Evolutionary conservation across 129 eudicot genomes (phyloP).

Genomic region (Flaveria bidentis): DNA sequence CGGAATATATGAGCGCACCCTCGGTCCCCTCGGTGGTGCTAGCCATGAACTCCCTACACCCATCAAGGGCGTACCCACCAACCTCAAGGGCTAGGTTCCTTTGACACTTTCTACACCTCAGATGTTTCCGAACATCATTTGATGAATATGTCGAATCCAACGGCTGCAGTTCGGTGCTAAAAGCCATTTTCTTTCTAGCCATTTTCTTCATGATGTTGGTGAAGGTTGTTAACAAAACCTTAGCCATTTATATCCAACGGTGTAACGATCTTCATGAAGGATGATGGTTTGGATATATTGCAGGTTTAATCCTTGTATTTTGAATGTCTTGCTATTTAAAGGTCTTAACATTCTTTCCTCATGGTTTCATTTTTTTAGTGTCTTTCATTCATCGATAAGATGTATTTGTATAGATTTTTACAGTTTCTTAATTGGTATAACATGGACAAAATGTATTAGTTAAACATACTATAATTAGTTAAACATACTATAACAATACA

Average conservation of each 20-base stretch:
- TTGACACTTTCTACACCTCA: constrained; percentile 34
- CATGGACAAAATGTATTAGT: too few species aligned
- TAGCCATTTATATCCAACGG: constrained; percentile 22
- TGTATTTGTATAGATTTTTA: too few species aligned
- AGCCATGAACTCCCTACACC: constrained; percentile 37
- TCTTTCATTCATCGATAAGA: too few species aligned
- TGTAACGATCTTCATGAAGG: constrained; percentile 17
- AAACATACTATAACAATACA: too few species aligned
- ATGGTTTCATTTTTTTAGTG: too few species aligned
- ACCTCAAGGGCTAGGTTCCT: constrained; percentile 33
- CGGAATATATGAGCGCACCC: constrained; percentile 30
- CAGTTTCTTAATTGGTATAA: too few species aligned
- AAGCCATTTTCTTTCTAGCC: constrained; percentile 28
- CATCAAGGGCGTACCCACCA: constrained; percentile 37
- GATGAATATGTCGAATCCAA: constrained; percentile 28
- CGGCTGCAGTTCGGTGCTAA: not conserved
- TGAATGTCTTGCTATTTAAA: constrained; percentile 7
- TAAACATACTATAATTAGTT: too few species aligned
- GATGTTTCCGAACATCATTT: constrained; percentile 22
- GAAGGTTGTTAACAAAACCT: constrained; percentile 20
- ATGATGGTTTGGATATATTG: constrained; percentile 3
- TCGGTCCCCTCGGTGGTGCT: constrained; percentile 29
- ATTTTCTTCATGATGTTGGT: constrained; percentile 19
- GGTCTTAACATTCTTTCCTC: too few species aligned
- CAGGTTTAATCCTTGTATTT: constrained; percentile 19